These are phyloP conservation scores for Aechmea fasciata DNA, from an alignment of 176 grass and related monocot species.

Conservation along the genomic window DNA sequence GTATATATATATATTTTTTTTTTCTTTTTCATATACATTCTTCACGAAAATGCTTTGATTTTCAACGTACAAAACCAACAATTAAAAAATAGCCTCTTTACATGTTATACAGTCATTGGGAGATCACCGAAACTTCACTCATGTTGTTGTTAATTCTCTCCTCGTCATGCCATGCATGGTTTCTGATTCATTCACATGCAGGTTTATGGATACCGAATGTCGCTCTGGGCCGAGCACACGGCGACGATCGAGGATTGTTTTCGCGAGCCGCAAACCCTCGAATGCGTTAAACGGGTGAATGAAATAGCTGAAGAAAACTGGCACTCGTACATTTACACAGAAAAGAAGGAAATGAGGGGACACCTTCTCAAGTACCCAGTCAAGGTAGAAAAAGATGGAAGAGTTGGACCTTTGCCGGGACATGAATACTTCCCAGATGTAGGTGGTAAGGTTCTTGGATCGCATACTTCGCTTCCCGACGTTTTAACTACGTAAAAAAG, in stretches of 20 bases:
- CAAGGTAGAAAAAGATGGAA: constrained; percentile 30
- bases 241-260: constrained; percentile 47
- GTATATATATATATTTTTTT: too few species aligned
- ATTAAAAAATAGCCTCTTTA: too few species aligned
- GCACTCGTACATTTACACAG: constrained; percentile 28
- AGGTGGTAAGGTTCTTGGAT: constrained; percentile 58
- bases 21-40: too few species aligned
- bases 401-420: constrained; percentile 29
- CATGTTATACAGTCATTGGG: too few species aligned
- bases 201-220: constrained; percentile 87
- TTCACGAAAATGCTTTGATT: too few species aligned
- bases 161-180: neutral
- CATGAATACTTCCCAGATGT: constrained; percentile 66
- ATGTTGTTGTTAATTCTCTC: neutral
- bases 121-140: neutral
- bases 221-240: constrained; percentile 74
- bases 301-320: constrained; percentile 54
- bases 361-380: constrained; percentile 76
- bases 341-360: constrained; percentile 44
- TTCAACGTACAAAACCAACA: too few species aligned
- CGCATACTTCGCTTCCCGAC: constrained; percentile 44
- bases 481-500: constrained; percentile 33
- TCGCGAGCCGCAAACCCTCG: constrained; percentile 29
- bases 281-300: constrained; percentile 55
- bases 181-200: constrained; percentile 16